Conservation (phyloP, 2,329 filamentous ascomycete genomes). For the Rasamsonia emersonii region DNA sequence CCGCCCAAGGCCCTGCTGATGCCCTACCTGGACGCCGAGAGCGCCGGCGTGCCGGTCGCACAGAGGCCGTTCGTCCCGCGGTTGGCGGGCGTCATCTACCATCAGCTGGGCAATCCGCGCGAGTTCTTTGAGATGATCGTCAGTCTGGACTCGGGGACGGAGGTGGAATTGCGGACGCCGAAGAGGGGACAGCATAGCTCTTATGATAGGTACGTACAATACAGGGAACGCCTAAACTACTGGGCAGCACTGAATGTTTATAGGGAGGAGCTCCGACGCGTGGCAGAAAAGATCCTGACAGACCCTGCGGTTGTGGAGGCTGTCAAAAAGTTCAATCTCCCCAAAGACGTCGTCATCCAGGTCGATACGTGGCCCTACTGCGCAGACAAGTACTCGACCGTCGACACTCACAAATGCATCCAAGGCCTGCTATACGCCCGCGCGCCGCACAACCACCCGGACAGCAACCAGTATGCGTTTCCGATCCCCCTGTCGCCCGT, state of each 20-base stretch:
- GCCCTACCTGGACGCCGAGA: conserved; percentile 8
- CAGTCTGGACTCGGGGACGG: conserved; percentile 4
- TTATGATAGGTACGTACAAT: conserved; percentile 2
- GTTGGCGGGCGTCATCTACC: conserved; percentile 1
- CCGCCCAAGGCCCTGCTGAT: conserved; percentile 5
- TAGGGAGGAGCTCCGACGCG: conserved; percentile 1
- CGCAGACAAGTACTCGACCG: conserved; percentile 4
- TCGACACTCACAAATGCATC: conserved; percentile 4
- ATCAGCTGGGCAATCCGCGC: neutral
- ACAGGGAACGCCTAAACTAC: neutral
- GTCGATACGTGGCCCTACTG: conserved; percentile 6
- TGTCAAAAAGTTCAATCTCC: conserved; percentile 3
- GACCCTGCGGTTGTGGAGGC: conserved; percentile 1
- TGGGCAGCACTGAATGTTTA: neutral
- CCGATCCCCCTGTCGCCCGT: conserved; percentile 5
- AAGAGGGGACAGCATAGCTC: conserved; percentile 3
- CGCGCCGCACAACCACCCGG: conserved; percentile 5
- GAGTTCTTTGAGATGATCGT: conserved; percentile 4
- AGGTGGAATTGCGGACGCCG: neutral
- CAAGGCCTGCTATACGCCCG: conserved; percentile 4
- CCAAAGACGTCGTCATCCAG: conserved; percentile 5
- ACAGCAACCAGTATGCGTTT: conserved; percentile 9
- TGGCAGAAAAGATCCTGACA: neutral
- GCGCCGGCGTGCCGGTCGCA: conserved; percentile 1
- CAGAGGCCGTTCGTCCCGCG: conserved; percentile 5